phyloP scores from a whole-genome alignment of 2,329 filamentous ascomycete genomes.

The Penicillium sumatraense region DNA sequence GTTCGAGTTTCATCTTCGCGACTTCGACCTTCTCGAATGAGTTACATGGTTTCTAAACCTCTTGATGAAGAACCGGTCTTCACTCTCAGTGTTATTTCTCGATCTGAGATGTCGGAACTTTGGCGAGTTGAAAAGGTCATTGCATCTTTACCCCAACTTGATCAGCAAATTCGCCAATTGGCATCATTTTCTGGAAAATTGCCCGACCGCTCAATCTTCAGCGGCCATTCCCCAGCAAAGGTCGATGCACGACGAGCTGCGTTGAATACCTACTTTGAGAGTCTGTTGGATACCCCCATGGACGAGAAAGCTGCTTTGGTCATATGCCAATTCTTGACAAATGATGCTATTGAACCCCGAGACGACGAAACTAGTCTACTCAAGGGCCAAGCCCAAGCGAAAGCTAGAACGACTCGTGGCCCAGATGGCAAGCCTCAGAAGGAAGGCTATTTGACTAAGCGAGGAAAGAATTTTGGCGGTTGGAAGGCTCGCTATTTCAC shows the following conservation, averaged over 20 bases:
- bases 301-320: conserved; percentile 76
- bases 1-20: conserved; percentile 90
- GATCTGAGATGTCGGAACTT: conserved; percentile 68
- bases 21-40: conserved; percentile 89
- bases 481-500: conserved; percentile 88
- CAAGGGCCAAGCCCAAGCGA: conserved; percentile 39
- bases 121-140: conserved; percentile 97
- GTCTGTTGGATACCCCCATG: conserved; percentile 79
- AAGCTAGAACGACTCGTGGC: conserved; percentile 48
- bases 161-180: conserved; percentile 77
- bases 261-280: conserved; percentile 83
- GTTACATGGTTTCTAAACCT: conserved; percentile 77
- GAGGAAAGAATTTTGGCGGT: conserved; percentile 97
- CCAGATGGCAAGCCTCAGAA: conserved; percentile 72
- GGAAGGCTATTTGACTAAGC: conserved; percentile 92
- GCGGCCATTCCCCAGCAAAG: conserved; percentile 89
- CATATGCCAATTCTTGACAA: conserved; percentile 84
- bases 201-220: conserved; percentile 85
- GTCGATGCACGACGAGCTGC: conserved; percentile 83
- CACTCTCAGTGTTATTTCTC: conserved; percentile 81
- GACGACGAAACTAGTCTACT: conserved; percentile 59
- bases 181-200: conserved; percentile 73
- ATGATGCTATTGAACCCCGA: conserved; percentile 61
- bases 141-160: conserved; percentile 76
- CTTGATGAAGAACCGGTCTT: conserved; percentile 93